Conservation (phyloP, 2,329 filamentous ascomycete genomes). For the Aureobasidium sp. region DNA sequence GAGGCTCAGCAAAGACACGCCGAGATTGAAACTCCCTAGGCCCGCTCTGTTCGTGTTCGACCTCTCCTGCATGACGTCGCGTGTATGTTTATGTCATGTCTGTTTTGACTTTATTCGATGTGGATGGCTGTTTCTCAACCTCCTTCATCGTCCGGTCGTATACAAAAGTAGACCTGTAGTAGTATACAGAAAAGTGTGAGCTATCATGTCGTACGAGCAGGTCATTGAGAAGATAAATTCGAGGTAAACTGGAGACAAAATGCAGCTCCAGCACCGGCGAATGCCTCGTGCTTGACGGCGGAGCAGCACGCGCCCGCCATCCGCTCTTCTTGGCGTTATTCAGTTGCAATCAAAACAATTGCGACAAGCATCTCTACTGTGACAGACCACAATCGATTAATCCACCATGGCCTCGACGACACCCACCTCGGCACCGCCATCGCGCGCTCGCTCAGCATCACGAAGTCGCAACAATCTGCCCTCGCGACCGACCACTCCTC, state of each 20-base stretch:
- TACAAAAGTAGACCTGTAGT: too few relatives aligned
- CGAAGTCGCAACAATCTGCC: constrained; percentile 32
- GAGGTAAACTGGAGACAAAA: too few relatives aligned
- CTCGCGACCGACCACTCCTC: constrained; percentile 81
- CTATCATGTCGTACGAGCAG: neutral
- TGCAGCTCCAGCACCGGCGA: neutral
- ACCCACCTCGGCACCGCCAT: constrained; percentile 8
- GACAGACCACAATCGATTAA: too few relatives aligned
- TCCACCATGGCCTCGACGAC: constrained; percentile 6
- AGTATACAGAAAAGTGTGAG: too few relatives aligned
- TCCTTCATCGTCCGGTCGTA: neutral
- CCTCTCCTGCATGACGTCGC: neutral
- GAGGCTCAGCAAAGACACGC: neutral
- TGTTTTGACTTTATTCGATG: neutral
- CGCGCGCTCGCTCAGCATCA: constrained; percentile 12
- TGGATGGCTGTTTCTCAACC: neutral
- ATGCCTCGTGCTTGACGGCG: neutral
- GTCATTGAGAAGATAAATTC: neutral
- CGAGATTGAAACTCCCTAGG: constrained; percentile 1
- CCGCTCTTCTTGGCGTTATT: neutral
- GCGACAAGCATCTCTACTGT: neutral
- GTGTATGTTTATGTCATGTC: neutral
- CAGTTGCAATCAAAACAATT: neutral
- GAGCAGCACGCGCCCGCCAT: neutral
- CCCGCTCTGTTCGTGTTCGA: neutral